phyloP scores from a whole-genome alignment of 495 filamentous ascomycete species.

The Penicillium canescens region DNA sequence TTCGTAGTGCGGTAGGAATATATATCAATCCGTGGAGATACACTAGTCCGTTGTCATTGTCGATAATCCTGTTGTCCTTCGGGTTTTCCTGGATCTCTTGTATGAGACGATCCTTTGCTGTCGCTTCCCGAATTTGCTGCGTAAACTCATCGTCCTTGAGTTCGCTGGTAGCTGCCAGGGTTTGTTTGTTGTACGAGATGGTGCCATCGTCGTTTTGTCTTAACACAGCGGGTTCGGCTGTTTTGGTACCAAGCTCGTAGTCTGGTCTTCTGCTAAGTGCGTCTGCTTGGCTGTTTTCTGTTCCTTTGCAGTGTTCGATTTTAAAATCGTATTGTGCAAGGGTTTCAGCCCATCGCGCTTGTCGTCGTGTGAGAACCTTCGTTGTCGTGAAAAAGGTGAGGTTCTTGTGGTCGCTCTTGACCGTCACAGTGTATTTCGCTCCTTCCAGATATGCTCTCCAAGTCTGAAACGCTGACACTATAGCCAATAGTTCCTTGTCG shows the following conservation, averaged over 20 bases:
- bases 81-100: neutral
- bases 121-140: neutral
- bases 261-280: constrained; percentile 12
- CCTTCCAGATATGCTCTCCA: constrained; percentile 26
- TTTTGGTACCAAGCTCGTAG: constrained; percentile 10
- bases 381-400: constrained; percentile 18
- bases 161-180: constrained; percentile 1
- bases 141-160: neutral
- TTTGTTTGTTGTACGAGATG: constrained; percentile 5
- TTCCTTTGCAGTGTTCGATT: constrained; percentile 18
- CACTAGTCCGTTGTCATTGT: constrained; percentile 6
- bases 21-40: constrained; percentile 11
- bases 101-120: neutral
- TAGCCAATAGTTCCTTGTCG: constrained; percentile 28
- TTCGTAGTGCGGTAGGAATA: neutral
- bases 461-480: constrained; percentile 26
- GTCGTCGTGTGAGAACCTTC: constrained; percentile 14
- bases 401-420: constrained; percentile 22
- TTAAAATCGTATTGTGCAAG: constrained; percentile 11
- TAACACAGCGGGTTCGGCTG: constrained; percentile 9
- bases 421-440: constrained; percentile 7
- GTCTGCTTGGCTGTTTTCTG: constrained; percentile 10
- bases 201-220: constrained; percentile 4
- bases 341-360: constrained; percentile 12
- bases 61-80: neutral